phyloP scores from a whole-genome alignment of 352 stramenopile genomes.

The Phytophthora cajani region DNA sequence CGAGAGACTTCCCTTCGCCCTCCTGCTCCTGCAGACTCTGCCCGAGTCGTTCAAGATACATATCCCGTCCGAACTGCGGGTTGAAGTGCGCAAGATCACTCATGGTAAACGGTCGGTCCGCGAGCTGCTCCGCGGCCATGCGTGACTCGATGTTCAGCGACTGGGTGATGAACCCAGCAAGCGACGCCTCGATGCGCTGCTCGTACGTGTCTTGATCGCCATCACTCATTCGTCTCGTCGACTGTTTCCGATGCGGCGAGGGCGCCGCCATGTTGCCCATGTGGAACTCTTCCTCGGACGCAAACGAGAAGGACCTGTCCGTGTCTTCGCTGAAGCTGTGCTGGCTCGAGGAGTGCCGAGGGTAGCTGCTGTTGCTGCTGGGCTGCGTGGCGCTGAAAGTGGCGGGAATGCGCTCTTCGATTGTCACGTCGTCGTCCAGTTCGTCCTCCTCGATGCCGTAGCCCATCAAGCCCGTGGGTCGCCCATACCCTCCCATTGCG shows the following conservation, averaged over 20 bases:
- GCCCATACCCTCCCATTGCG: constrained; percentile 32
- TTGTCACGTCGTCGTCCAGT: constrained; percentile 38
- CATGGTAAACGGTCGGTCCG: constrained; percentile 63
- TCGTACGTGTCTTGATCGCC: constrained; percentile 62
- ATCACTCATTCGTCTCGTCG: constrained; percentile 48
- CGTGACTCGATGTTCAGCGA: constrained; percentile 54
- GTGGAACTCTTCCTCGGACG: constrained; percentile 58
- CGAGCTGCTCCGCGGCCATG: constrained; percentile 35
- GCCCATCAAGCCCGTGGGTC: constrained; percentile 39
- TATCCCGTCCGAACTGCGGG: constrained; percentile 67
- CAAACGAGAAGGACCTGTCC: constrained; percentile 71
- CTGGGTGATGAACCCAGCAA: constrained; percentile 60
- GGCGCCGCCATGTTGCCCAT: constrained; percentile 40
- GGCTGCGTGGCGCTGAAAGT: constrained; percentile 23
- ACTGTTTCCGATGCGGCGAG: constrained; percentile 34
- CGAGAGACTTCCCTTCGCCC: constrained; percentile 59
- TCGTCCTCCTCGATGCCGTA: constrained; percentile 48
- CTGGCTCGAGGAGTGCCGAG: constrained; percentile 41
- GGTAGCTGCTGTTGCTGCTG: constrained; percentile 31
- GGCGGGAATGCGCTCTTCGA: constrained; percentile 31
- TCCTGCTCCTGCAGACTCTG: constrained; percentile 67
- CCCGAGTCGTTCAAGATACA: constrained; percentile 77
- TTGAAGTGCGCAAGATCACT: constrained; percentile 71
- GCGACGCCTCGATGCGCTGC: constrained; percentile 69
- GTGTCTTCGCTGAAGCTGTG: constrained; percentile 66